Evolutionary conservation across 768 basidiomycete species (phyloP), one percentile per base, ranked within the genome.

Genomic region (Mycena galopus): DNA sequence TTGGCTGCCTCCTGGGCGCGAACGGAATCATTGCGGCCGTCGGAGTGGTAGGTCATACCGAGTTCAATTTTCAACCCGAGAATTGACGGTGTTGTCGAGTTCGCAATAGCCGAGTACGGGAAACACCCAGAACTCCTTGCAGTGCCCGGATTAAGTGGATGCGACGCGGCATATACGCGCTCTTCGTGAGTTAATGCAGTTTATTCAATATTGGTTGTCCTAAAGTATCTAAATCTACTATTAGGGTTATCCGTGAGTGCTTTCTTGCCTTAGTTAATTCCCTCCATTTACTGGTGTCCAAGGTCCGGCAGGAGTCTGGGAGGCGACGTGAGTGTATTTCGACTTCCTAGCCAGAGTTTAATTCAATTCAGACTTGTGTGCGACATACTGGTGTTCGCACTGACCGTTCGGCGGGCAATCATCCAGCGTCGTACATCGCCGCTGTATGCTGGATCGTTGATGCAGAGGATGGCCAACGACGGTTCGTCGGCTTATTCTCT

Each of bases 111-210:
- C 58, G 57, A 67, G 58, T 37, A 53, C 30, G 25, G 58, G 42
- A 44, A 50, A 58, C 3, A 44, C 59, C 60, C 67, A 69, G 59
- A 69, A 55, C 60, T 37, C 8, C 59, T 69, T 44, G 59, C 59
- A 55, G 67, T 60, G 59, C 67, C 67, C 62, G 67, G 67, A 69
- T 62, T 69, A 33, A 62, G 47, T 69, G 67, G 67, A 69, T 69
- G 67, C 56, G 57, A 67, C 33, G 42, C 66, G 66, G 55, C 66
- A 53, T 67, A 67, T 44, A 37, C 66, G 57, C 66, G 66, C 66
- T 50, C 32, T 60, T 27, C 58, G 66, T 67, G 66, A 67, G 66
- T 58, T 12, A 30, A 58, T 67, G 37, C 47, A 67, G 37, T 50
- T 59, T n/a, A 50, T 67, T 67, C 35, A 58, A 59, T 53, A 50